Base-by-base conservation (phyloP, 768 basidiomycete genomes). In the Goffeauzyma gilvescens region DNA sequence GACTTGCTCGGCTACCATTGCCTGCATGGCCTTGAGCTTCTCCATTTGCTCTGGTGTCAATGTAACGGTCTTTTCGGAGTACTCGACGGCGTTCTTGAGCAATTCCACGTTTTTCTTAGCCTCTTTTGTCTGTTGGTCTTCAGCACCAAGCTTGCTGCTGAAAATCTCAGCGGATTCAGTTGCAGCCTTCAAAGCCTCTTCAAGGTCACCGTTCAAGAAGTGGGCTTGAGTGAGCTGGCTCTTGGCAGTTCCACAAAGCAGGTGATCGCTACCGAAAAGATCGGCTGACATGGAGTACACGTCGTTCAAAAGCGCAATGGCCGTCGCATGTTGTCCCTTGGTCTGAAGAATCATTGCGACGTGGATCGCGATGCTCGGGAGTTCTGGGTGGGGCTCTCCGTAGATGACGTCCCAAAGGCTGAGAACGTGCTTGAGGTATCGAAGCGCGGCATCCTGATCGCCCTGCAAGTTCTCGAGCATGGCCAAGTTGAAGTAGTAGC, bases 401-500 rank as follows among this genome's bases (percentile, higher is more conserved):
- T 67, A 64, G 2, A 65, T 51, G 6, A 64, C 54, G 38, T 59
- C 55, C 59, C 63, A 65, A 18, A 67, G 55, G n/a, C 49, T 50
- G 33, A 66, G 34, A 15, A 64, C 61, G 46, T 68, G 67, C 41
- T 58, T 51, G 49, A 65, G 58, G 41, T 65, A 58, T 33, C 58
- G 47, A 40, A 68, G 42, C 8, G 59, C 58, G 20, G 50, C 43
- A 20, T 56, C 51, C 17, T 53, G 41, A 47, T 68, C 65, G 14
- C 66, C 67, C 9, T 58, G 57, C 2, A 63, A 45, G 44, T 63
- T 63, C 50, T 69, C 68, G 37, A 69, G 50, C 53, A 68, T 60
- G 4, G 65, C 67, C 23, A 69, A 51, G 47, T 66, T 63, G 47
- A 62, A 56, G 57, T 68, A 69, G 51, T 64, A 66, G 26, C 57